These are phyloP conservation scores for Lentinula novae-zelandiae DNA, from an alignment of 1,284 basidiomycete species.

Conservation along the genomic window DNA sequence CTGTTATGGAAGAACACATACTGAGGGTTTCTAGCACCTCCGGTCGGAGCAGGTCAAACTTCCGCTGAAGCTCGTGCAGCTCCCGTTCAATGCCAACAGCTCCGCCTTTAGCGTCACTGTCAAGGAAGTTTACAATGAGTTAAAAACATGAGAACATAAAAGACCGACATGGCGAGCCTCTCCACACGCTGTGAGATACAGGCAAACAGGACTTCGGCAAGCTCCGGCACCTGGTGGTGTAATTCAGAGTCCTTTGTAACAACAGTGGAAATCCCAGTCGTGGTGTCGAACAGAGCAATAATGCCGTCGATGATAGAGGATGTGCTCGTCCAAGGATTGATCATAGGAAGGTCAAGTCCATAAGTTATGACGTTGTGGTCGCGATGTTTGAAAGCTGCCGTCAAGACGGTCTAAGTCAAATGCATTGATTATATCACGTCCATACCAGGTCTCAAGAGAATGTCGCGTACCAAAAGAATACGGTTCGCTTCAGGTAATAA, in stretches of 20 bases:
- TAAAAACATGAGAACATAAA: not conserved
- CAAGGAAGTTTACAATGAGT: not conserved
- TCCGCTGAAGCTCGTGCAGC: constrained; percentile 53
- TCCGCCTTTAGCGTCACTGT: constrained; percentile 42
- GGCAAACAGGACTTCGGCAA: constrained; percentile 68
- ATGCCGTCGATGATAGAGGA: constrained; percentile 66
- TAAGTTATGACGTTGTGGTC: constrained; percentile 72
- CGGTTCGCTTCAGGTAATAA: constrained; percentile 70
- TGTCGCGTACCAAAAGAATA: constrained; percentile 59
- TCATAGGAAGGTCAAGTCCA: constrained; percentile 68
- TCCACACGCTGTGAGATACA: constrained; percentile 72
- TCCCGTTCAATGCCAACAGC: constrained; percentile 49
- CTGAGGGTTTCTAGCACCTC: constrained; percentile 75
- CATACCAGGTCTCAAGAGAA: not conserved
- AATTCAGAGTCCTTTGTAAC: constrained; percentile 27
- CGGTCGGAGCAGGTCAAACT: constrained; percentile 67
- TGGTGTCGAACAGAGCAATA: constrained; percentile 70
- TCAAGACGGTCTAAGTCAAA: constrained; percentile 56
- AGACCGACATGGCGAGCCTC: constrained; percentile 60
- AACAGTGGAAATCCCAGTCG: constrained; percentile 43
- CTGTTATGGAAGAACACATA: constrained; percentile 29
- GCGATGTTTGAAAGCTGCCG: constrained; percentile 73
- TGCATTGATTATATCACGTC: too few relatives aligned
- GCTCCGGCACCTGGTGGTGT: constrained; percentile 66
- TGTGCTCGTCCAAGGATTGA: constrained; percentile 83